Evolutionary conservation across 257 asterid species (phyloP), one percentile per base, ranked within the genome.

Genomic region (Nyctanthes arbortristis): DNA sequence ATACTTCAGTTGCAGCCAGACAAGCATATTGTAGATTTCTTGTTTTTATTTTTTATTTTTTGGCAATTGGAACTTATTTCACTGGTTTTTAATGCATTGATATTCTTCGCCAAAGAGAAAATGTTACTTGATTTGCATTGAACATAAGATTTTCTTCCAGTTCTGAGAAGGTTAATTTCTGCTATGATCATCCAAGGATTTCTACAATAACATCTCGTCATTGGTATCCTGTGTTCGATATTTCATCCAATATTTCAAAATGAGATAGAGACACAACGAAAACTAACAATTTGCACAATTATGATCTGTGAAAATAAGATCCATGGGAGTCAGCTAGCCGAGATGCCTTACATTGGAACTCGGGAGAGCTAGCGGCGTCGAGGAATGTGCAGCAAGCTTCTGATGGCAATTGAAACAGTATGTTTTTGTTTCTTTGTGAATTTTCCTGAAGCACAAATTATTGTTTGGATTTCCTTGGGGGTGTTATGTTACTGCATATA

Each of bases 291-390:
- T 25, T 28, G 22, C 58, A 52, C 10, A 20, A 18, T 18, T 52
- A 52, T 52, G 58, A 62, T 78, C 28, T 66, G 39, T 37, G n/a
- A 33, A 54, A 72, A 68, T 72, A 94, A 98, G 86, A 77, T 91
- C 70, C 97, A 94, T 40, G 99, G 98, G 75, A 77, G 68, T 76
- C 88, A 69, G 70, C 70, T 94, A 66, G 99, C 95, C 0, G 98
- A 94, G 89, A 94, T 94, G 99, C 99, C 99, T 40, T 94, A 91
- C 78, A 87, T 91, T 66, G 98, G 97, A 73, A 91, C 97, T 33
- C 89, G 98, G 22, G 74, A 67, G 58, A 79, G 49, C 70, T 78
- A 85, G 80, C 85, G 99, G 45, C 97, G 96, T 45, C 96, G 88
- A 83, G 96, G 99, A 78, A 86, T 94, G 97, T 86, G 91, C 71